Percentiles rank a stretch among this genome's conserved stretches.
These are phyloP conservation scores for Pelagophyceae sp. DNA, from an alignment of 352 stramenopile species.

Conservation along the genomic window DNA sequence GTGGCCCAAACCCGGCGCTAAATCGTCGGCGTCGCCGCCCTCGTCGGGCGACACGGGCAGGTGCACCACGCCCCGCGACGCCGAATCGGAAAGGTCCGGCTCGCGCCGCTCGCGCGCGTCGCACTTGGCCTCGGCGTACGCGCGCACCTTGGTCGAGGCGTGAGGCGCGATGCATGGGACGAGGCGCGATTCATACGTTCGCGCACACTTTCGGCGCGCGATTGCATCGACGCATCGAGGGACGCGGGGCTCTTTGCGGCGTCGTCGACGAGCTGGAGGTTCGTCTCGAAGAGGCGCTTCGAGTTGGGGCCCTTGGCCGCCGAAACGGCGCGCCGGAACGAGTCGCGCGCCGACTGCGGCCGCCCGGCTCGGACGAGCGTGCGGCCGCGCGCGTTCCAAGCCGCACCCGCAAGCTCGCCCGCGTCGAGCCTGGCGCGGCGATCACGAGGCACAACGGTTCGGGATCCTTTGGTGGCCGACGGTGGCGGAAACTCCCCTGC, in stretches of 20 bases:
- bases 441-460: too few species aligned
- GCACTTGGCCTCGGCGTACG: not conserved
- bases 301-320: not conserved
- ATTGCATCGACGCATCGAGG: too few species aligned
- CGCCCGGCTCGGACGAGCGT: not conserved
- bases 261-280: not conserved
- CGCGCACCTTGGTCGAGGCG: too few species aligned
- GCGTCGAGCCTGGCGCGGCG: too few species aligned
- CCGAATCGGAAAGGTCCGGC: not conserved
- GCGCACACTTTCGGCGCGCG: too few species aligned
- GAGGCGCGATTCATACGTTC: too few species aligned
- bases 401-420: not conserved
- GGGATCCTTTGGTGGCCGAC: too few species aligned
- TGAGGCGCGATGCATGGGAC: too few species aligned
- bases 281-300: not conserved
- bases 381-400: conserved; percentile 14
- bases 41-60: not conserved
- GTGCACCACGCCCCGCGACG: not conserved
- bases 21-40: not conserved
- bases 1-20: too few species aligned
- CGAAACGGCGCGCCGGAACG: not conserved
- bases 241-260: too few species aligned
- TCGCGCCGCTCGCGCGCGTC: not conserved
- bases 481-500: too few species aligned
- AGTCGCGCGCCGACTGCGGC: not conserved